Evolutionary conservation across 2,329 filamentous ascomycete genomes (phyloP).

Genomic region (Neonectria hederae): DNA sequence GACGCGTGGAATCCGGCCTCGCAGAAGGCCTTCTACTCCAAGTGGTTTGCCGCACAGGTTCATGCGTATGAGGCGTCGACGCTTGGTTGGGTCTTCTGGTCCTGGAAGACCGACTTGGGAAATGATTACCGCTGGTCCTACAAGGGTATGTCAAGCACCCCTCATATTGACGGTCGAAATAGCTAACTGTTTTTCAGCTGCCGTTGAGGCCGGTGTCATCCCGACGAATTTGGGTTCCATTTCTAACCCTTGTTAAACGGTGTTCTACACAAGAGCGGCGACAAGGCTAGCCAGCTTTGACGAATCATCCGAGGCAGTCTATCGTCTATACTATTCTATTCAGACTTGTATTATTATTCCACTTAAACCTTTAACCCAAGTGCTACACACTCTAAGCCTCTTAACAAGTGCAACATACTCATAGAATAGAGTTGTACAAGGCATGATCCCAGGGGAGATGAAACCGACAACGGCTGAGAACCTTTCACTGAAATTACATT

Average conservation of each 20-base stretch:
- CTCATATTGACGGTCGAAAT: neutral
- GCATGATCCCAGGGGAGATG: neutral
- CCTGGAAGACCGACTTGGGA: conserved; percentile 38
- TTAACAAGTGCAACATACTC: neutral
- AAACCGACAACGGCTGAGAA: neutral
- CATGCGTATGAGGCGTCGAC: conserved; percentile 35
- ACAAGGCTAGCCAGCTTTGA: too few species aligned
- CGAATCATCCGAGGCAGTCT: neutral
- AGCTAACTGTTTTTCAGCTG: conserved; percentile 28
- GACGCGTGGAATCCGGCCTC: conserved; percentile 41
- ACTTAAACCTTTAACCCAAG: neutral
- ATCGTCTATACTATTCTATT: neutral
- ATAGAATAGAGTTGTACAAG: neutral
- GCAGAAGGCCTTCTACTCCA: conserved; percentile 38
- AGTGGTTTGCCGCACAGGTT: conserved; percentile 41
- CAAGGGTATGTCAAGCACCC: conserved; percentile 25
- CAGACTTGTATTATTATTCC: conserved; percentile 5
- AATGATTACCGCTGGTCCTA: conserved; percentile 42
- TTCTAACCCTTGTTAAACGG: conserved; percentile 28
- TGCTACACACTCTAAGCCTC: neutral
- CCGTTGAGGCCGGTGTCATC: conserved; percentile 35
- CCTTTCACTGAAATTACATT: neutral
- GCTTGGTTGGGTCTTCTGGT: conserved; percentile 41
- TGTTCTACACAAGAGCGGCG: neutral
- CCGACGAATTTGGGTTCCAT: conserved; percentile 32